Conservation (phyloP, 345 rosid species). For the Geranium rotundifolium region DNA sequence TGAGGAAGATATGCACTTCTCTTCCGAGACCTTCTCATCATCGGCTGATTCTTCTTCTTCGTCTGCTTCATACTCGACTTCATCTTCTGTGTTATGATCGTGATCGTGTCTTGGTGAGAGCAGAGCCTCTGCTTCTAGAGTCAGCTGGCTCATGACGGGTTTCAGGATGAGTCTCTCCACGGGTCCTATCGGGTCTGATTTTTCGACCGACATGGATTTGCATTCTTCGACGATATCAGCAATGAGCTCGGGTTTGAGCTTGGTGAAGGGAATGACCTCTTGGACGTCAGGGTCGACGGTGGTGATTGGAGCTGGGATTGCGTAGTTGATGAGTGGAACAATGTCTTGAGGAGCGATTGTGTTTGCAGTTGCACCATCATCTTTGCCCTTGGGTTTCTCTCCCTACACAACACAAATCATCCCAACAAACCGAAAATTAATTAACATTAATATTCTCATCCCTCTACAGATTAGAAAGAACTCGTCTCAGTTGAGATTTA, state of each 20-base stretch:
- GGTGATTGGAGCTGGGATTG: background rate
- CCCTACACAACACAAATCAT: constrained; percentile 17
- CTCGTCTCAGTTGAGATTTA: too few species aligned
- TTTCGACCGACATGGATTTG: background rate
- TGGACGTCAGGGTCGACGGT: background rate
- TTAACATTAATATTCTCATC: too few species aligned
- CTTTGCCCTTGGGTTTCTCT: constrained; percentile 7
- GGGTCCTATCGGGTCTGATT: background rate
- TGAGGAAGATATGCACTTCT: constrained; percentile 12
- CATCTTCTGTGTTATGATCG: background rate
- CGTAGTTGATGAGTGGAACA: background rate
- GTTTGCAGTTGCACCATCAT: too few species aligned
- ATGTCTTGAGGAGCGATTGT: background rate
- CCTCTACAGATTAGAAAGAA: too few species aligned
- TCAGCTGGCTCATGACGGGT: background rate
- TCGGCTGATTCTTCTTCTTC: constrained; percentile 7
- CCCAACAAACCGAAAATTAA: too few species aligned
- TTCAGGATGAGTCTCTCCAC: background rate
- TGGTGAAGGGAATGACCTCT: background rate
- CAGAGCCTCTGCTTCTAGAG: background rate
- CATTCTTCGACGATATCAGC: background rate
- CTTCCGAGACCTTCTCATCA: constrained; percentile 16
- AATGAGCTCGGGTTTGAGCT: background rate
- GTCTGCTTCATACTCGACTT: constrained; percentile 5
- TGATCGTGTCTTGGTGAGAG: background rate